These are phyloP conservation scores for Penicillium sclerotiorum DNA, from an alignment of 2,329 filamentous ascomycete genomes.

Conservation along the genomic window DNA sequence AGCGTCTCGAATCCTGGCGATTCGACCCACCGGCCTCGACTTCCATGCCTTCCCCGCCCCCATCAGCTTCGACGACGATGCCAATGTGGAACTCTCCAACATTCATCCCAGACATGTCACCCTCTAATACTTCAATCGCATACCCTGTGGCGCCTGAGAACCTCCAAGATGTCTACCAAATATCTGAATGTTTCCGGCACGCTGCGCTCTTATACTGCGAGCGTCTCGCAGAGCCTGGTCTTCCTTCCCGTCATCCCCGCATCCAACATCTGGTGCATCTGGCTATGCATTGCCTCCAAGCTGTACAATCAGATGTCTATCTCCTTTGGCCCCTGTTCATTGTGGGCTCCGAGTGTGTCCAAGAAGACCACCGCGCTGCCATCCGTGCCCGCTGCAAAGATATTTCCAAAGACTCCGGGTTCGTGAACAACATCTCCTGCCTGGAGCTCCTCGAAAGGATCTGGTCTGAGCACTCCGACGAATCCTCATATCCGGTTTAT, in stretches of 20 bases:
- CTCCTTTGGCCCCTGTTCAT: slow-evolving; percentile 93
- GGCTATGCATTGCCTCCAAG: slow-evolving; percentile 80
- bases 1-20: slow-evolving; percentile 78
- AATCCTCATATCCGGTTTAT: slow-evolving; percentile 25
- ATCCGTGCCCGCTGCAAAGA: slow-evolving; percentile 80
- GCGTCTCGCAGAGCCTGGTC: slow-evolving; percentile 75
- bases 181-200: slow-evolving; percentile 89
- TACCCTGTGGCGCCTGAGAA: slow-evolving; percentile 58
- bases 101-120: slow-evolving; percentile 33
- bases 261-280: slow-evolving; percentile 83
- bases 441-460: slow-evolving; percentile 83
- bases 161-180: slow-evolving; percentile 72
- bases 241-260: slow-evolving; percentile 72
- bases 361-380: slow-evolving; percentile 74
- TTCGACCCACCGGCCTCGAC: slow-evolving; percentile 55
- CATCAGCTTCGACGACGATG: slow-evolving; percentile 20
- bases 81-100: slow-evolving; percentile 18
- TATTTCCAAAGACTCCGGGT: slow-evolving; percentile 85
- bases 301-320: slow-evolving; percentile 82
- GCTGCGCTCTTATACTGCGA: slow-evolving; percentile 88
- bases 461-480: slow-evolving; percentile 60
- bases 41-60: slow-evolving; percentile 22
- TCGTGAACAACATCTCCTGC: slow-evolving; percentile 88
- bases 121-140: slow-evolving; percentile 27
- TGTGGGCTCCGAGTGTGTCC: slow-evolving; percentile 83